phyloP scores from a whole-genome alignment of 768 basidiomycete species.

The Russula foetens region DNA sequence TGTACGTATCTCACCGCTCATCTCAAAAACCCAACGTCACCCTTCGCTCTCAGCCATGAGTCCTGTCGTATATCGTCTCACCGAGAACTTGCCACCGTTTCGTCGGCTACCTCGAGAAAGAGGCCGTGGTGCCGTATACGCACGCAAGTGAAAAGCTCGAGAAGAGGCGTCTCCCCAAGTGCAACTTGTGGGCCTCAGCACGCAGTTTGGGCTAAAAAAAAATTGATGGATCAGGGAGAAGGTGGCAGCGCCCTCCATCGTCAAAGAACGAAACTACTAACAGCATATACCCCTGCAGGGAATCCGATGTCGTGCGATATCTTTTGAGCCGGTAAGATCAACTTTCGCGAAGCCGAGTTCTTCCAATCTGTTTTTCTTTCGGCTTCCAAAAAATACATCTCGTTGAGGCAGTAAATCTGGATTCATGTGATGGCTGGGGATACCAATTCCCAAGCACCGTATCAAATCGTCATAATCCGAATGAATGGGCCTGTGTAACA shows the following conservation, averaged over 20 bases:
- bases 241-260: conserved; percentile 74
- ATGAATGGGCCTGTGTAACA: too few species aligned
- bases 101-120: conserved; percentile 89
- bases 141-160: conserved; percentile 80
- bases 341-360: too few species aligned
- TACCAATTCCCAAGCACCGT: too few species aligned
- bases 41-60: conserved; percentile 29
- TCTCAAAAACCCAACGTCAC: neutral
- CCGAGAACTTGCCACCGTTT: conserved; percentile 83
- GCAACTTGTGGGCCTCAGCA: neutral
- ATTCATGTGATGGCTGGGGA: neutral
- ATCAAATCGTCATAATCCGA: too few species aligned
- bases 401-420: neutral
- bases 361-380: too few species aligned
- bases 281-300: neutral
- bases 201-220: too few species aligned
- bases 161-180: conserved; percentile 66
- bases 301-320: neutral
- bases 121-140: conserved; percentile 89
- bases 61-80: conserved; percentile 70
- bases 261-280: conserved; percentile 54
- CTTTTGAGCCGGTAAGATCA: neutral
- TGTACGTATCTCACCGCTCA: conserved; percentile 36
- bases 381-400: neutral
- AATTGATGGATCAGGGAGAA: conserved; percentile 41